Evolutionary conservation across 257 asterid species (phyloP).

Genomic region (Henckelia pumila): DNA sequence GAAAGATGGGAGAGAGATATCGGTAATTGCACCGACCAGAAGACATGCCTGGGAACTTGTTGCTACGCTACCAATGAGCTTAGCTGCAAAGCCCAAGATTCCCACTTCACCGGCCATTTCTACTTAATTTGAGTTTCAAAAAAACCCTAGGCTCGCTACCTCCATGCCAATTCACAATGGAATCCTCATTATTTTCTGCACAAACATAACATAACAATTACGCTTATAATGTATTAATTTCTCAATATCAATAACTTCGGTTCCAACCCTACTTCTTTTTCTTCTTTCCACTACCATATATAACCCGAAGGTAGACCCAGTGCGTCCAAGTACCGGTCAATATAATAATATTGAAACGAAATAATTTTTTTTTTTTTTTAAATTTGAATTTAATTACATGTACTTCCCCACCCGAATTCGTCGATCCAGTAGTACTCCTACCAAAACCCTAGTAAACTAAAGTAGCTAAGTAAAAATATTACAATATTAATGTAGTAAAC

Average conservation of each 20-base stretch:
- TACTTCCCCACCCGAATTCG: not conserved
- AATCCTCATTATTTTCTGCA: not conserved
- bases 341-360: no score
- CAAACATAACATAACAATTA: no score
- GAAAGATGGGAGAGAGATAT: conserved; percentile 26
- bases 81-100: conserved; percentile 43
- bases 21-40: conserved; percentile 33
- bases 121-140: not conserved
- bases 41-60: conserved; percentile 68
- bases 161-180: no score
- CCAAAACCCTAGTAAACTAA: not conserved
- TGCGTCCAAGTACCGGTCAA: no score
- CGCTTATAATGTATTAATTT: no score
- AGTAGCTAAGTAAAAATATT: not conserved
- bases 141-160: conserved; percentile 50
- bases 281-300: no score
- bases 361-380: no score
- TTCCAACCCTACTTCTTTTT: not conserved
- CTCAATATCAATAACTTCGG: not conserved
- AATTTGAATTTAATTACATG: no score
- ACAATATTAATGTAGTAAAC: not conserved
- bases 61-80: conserved; percentile 45
- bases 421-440: no score
- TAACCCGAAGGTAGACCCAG: not conserved
- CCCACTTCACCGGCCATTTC: conserved; percentile 3